Base-by-base conservation (phyloP, 306 rosid genomes). In the Chamaecrista fasciculata region DNA sequence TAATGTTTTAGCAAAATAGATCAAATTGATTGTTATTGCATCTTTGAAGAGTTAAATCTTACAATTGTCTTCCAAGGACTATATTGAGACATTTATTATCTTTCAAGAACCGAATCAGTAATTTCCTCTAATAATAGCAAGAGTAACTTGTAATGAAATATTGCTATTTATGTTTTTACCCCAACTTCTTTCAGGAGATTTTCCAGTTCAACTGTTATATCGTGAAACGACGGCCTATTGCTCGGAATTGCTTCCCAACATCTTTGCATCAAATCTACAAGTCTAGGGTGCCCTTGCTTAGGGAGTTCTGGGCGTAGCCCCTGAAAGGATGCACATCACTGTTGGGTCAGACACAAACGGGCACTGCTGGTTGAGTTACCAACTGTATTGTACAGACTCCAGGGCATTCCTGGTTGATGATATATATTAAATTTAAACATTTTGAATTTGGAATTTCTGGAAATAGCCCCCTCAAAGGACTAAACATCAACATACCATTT, bases 241-340 rank as follows among this genome's bases (percentile, higher is more conserved):
- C 67, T 48, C 11, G 99, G 99, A 82, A 71, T 80, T 11, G 82
- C 89, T 80, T 89, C 96, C 99, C 99, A 95, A 76, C 96, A 95
- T 79, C 83, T 85, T 78, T 84, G 91, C 99, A 95, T 95, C 72
- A 95, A 62, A 58, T 87, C 91, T 74, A 85, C 49, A 42, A 95
- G 76, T 71, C 84, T 89, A 15, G 95, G 96, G 73, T 91, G 92
- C 47, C 89, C 88, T 19, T 87, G 47, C 57, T 63, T 80, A 4
- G 99, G 99, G 77, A 95, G 87, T 65, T 89, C 96, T 12, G 97
- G 99, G 25, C 99, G 87, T 70, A 91, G 71, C 64, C 99, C 99
- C 99, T 95, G 90, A 10, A 72, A 72, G 76, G 24, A 71, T 60
- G 34, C 8, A 63, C 31, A 71, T 31, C 60, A 66, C 40, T 37